Conservation (phyloP, 78 protist genomes). For the Protostelium mycophagum region DNA sequence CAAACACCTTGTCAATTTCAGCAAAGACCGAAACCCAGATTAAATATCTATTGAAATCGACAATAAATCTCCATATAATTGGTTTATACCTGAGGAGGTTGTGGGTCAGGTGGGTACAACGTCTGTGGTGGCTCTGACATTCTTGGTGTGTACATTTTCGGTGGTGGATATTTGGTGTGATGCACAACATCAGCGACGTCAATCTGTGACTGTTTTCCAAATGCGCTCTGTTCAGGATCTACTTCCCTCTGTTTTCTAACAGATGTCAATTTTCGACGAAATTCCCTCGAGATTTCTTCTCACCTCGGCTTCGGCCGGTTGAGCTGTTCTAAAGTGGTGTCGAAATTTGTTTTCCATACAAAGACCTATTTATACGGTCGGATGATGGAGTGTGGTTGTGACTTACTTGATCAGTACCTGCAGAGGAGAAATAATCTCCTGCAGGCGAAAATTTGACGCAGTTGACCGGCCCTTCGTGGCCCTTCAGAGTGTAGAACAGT, state of each 20-base stretch:
- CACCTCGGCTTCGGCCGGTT: background rate
- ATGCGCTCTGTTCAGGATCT: background rate
- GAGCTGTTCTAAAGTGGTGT: background rate
- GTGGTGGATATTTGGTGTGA: background rate
- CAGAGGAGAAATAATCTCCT: conserved; percentile 77
- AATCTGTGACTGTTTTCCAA: background rate
- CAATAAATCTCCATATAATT: too few species aligned
- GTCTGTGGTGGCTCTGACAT: too few species aligned
- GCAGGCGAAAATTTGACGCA: conserved; percentile 19
- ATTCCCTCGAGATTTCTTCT: background rate
- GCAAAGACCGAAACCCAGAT: too few species aligned
- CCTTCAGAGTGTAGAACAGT: conserved; percentile 76
- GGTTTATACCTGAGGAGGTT: too few species aligned
- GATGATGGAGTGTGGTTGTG: too few species aligned
- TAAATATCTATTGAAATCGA: too few species aligned
- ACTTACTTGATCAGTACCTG: conserved; percentile 55
- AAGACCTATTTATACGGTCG: too few species aligned
- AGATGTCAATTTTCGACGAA: background rate
- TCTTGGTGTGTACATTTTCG: too few species aligned
- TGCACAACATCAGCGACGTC: background rate
- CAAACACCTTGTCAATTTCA: too few species aligned
- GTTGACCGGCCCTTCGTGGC: conserved; percentile 56
- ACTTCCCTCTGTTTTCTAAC: too few species aligned
- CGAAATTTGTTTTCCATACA: conserved; percentile 78
- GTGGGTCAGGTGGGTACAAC: too few species aligned